phyloP scores from a whole-genome alignment of 2,329 filamentous ascomycete genomes.

The Ophiostoma piceae region DNA sequence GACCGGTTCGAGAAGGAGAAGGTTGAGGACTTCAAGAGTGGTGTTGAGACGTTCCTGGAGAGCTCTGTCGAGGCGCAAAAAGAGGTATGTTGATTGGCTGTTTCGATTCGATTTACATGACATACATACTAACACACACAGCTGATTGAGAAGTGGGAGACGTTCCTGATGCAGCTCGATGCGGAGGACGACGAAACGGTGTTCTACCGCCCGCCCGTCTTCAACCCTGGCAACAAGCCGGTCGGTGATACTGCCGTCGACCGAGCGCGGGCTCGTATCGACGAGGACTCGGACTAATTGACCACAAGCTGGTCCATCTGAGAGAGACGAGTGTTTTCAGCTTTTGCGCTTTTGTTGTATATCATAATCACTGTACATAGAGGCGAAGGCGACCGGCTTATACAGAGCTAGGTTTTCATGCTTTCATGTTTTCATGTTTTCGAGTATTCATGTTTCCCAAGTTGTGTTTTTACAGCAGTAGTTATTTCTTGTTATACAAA shows the following conservation, averaged over 20 bases:
- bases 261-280: constrained; percentile 52
- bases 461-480: constrained; percentile 1
- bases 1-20: constrained; percentile 95
- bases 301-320: background rate
- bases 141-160: constrained; percentile 91
- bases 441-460: background rate
- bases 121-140: constrained; percentile 34
- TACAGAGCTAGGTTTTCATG: constrained; percentile 8
- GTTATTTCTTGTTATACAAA: constrained; percentile 17
- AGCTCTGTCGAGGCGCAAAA: constrained; percentile 97
- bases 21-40: constrained; percentile 98
- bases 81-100: constrained; percentile 57
- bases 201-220: constrained; percentile 61
- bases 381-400: constrained; percentile 6
- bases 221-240: constrained; percentile 41
- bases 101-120: no score
- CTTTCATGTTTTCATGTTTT: constrained; percentile 4
- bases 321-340: background rate
- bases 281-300: constrained; percentile 55
- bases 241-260: constrained; percentile 56
- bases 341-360: constrained; percentile 16
- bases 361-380: constrained; percentile 31
- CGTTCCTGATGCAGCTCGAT: constrained; percentile 92
- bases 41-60: constrained; percentile 95
- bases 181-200: constrained; percentile 77